Evolutionary conservation across 2,329 filamentous ascomycete genomes (phyloP).

Genomic region (Xylaria sp.): DNA sequence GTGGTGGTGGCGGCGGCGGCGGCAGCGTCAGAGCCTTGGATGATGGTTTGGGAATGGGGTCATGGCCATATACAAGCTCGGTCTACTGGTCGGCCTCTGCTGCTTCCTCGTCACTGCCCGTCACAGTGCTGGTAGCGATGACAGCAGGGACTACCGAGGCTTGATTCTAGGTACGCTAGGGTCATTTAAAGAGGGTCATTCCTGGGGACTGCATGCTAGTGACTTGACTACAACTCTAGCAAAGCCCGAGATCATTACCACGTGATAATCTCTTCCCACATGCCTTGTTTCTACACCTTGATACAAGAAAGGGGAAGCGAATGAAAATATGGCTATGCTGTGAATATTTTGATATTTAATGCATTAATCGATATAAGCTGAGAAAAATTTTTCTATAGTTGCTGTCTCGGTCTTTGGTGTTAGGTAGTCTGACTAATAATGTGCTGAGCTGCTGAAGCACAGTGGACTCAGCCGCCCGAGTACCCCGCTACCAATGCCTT

Average conservation of each 20-base stretch:
- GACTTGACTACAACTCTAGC: neutral
- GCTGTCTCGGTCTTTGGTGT: neutral
- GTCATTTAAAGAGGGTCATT: slow-evolving; percentile 3
- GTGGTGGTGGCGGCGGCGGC: slow-evolving; percentile 12
- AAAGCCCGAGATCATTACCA: slow-evolving; percentile 9
- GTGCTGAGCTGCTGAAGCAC: neutral
- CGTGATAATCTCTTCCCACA: slow-evolving; percentile 3
- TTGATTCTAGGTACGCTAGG: slow-evolving; percentile 10
- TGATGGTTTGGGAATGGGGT: slow-evolving; percentile 21
- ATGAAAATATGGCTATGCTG: neutral
- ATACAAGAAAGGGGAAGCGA: neutral
- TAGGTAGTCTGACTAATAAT: slow-evolving; percentile 4
- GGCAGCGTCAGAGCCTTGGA: slow-evolving; percentile 26
- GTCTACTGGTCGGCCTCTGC: neutral
- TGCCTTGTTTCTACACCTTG: neutral
- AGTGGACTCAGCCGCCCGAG: slow-evolving; percentile 11
- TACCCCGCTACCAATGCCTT: slow-evolving; percentile 7
- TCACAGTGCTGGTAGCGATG: neutral
- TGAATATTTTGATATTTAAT: neutral
- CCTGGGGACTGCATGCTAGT: neutral
- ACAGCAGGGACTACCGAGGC: slow-evolving; percentile 30
- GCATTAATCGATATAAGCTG: neutral
- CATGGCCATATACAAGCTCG: neutral
- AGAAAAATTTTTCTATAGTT: neutral
- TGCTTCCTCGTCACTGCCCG: neutral